phyloP scores from a whole-genome alignment of 1,139 yeast species.

The Blastobotrys aristatus region DNA sequence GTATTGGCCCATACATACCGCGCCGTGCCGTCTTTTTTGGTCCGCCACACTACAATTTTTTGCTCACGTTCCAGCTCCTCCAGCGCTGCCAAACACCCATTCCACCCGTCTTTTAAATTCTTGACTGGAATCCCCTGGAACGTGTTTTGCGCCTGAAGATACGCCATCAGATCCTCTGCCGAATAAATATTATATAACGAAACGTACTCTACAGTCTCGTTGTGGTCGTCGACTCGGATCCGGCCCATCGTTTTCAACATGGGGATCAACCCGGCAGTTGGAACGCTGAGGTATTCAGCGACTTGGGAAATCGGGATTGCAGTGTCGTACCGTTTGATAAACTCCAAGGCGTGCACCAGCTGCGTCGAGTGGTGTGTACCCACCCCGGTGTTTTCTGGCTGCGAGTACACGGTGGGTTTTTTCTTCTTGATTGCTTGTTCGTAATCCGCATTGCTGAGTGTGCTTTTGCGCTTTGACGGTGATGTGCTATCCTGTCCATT shows the following conservation, averaged over 20 bases:
- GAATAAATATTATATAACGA: constrained; percentile 84
- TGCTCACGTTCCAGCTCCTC: constrained; percentile 70
- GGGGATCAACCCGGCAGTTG: constrained; percentile 48
- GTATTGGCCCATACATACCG: constrained; percentile 86
- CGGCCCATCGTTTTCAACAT: constrained; percentile 71
- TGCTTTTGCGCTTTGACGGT: constrained; percentile 15
- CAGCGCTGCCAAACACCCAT: constrained; percentile 77
- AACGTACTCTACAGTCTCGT: constrained; percentile 72
- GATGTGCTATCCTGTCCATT: constrained; percentile 16
- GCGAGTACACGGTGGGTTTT: constrained; percentile 31
- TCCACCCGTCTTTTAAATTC: constrained; percentile 95
- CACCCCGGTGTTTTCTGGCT: constrained; percentile 36
- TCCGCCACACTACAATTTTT: constrained; percentile 74
- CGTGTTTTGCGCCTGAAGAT: constrained; percentile 74
- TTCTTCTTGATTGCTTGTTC: constrained; percentile 25
- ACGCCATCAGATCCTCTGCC: constrained; percentile 68
- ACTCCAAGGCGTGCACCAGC: constrained; percentile 82
- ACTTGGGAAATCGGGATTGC: constrained; percentile 63
- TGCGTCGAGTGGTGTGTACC: constrained; percentile 75
- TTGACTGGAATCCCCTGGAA: constrained; percentile 85
- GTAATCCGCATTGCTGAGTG: constrained; percentile 24
- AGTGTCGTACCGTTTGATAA: constrained; percentile 62
- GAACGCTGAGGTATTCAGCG: constrained; percentile 49
- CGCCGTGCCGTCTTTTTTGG: constrained; percentile 89
- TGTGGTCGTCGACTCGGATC: constrained; percentile 41